phyloP scores from a whole-genome alignment of 2,329 filamentous ascomycete species.

The Teratosphaeria gauchensis region DNA sequence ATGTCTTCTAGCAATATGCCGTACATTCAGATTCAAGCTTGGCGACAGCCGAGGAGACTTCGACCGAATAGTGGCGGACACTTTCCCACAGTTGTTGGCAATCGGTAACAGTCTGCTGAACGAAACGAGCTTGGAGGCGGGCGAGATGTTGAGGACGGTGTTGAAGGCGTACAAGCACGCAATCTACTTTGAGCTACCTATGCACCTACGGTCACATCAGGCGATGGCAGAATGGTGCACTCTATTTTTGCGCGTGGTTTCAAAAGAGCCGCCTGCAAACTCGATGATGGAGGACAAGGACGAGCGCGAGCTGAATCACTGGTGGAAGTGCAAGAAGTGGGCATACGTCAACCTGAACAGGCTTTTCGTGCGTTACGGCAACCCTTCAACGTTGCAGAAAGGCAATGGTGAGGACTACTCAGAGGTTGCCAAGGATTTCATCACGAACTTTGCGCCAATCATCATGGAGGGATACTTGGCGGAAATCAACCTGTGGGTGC shows the following conservation, averaged over 20 bases:
- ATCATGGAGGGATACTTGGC: conserved; percentile 90
- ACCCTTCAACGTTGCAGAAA: conserved; percentile 64
- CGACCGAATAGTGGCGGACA: conserved; percentile 84
- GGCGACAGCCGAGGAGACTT: conserved; percentile 77
- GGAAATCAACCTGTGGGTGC: conserved; percentile 96
- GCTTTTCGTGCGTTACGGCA: conserved; percentile 88
- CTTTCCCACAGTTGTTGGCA: conserved; percentile 75
- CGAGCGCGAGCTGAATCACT: conserved; percentile 87
- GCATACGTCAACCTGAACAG: conserved; percentile 95
- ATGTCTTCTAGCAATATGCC: conserved; percentile 87
- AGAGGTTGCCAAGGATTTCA: conserved; percentile 83
- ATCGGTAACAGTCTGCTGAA: conserved; percentile 85
- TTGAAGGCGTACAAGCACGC: conserved; percentile 98
- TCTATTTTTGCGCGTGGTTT: conserved; percentile 81
- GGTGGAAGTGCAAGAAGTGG: conserved; percentile 99
- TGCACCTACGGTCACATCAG: conserved; percentile 66
- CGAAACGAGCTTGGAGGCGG: conserved; percentile 86
- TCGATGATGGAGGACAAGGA: conserved; percentile 71
- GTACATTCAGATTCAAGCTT: conserved; percentile 88
- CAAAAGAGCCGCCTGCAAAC: conserved; percentile 69
- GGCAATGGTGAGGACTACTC: conserved; percentile 66
- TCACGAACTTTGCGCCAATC: conserved; percentile 82
- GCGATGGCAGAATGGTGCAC: conserved; percentile 93
- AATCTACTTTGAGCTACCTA: conserved; percentile 82
- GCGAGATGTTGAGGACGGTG: conserved; percentile 90